phyloP scores from a whole-genome alignment of 2,329 filamentous ascomycete species.

The Arachnomyces sp. region DNA sequence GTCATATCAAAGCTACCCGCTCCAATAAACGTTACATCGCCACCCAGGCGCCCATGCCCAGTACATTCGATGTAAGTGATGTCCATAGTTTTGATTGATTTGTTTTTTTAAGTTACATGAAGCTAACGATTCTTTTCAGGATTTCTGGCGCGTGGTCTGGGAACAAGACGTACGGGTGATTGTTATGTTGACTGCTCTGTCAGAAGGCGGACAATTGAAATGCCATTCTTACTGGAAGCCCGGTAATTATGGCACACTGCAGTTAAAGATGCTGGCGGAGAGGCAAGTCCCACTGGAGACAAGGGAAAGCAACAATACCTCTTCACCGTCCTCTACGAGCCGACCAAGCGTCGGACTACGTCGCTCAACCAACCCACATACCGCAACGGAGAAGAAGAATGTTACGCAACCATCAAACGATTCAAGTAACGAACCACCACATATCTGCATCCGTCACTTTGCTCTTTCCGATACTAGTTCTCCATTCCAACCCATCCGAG shows the following conservation, averaged over 20 bases:
- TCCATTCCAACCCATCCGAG: constrained; percentile 78
- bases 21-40: constrained; percentile 94
- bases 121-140: constrained; percentile 46
- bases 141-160: constrained; percentile 98
- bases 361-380: constrained; percentile 27
- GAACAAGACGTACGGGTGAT: constrained; percentile 92
- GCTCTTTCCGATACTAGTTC: constrained; percentile 67
- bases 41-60: constrained; percentile 84
- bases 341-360: constrained; percentile 30
- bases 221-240: constrained; percentile 90
- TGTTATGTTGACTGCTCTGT: constrained; percentile 92
- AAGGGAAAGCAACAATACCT: constrained; percentile 40
- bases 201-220: constrained; percentile 87
- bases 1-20: constrained; percentile 67
- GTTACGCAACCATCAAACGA: neutral
- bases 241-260: constrained; percentile 68
- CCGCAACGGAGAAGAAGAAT: constrained; percentile 20
- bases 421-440: constrained; percentile 53
- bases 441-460: constrained; percentile 80
- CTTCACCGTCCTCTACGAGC: constrained; percentile 26
- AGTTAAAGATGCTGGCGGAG: constrained; percentile 70
- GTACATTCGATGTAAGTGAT: constrained; percentile 72
- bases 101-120: constrained; percentile 5
- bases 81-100: neutral
- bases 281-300: constrained; percentile 69